Percentiles rank a stretch among this genome's conserved stretches.
Conservation (phyloP, 352 stramenopile genomes). For the Thalassiosira livingstoniorum region DNA sequence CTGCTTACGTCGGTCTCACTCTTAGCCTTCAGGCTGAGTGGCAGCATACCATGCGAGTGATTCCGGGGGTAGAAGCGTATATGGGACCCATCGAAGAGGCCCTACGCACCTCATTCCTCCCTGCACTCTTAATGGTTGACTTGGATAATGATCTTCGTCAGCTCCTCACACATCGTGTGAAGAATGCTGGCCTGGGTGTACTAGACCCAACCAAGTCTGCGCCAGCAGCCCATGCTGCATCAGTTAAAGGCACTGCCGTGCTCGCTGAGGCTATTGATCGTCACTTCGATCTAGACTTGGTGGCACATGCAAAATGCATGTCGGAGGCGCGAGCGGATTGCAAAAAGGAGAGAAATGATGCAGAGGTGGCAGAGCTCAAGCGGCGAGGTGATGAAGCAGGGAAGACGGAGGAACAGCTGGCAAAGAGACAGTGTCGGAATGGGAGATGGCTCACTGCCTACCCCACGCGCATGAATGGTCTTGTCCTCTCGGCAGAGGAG, state of each 20-base stretch:
- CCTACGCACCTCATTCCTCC: conserved; percentile 30
- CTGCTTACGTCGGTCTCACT: conserved; percentile 50
- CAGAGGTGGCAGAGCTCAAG: neutral
- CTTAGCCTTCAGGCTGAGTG: conserved; percentile 56
- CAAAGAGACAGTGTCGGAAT: neutral
- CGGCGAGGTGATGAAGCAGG: neutral
- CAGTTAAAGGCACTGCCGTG: neutral
- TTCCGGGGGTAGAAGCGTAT: conserved; percentile 16
- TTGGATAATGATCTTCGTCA: conserved; percentile 7
- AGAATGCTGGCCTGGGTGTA: conserved; percentile 32
- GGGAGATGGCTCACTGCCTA: conserved; percentile 21
- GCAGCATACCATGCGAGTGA: conserved; percentile 42
- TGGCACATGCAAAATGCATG: neutral
- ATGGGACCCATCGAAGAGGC: conserved; percentile 41
- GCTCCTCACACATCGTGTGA: conserved; percentile 29
- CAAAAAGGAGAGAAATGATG: neutral
- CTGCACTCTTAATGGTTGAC: conserved; percentile 11
- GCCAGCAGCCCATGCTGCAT: conserved; percentile 5
- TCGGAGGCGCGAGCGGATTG: neutral
- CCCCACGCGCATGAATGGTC: conserved; percentile 31
- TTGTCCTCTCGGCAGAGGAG: conserved; percentile 40
- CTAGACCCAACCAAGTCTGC: conserved; percentile 30
- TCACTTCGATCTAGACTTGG: neutral
- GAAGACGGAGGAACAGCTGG: neutral
- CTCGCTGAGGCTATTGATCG: conserved; percentile 2